Base-by-base conservation (phyloP, 306 rosid species). In the Sophora flavescens region DNA sequence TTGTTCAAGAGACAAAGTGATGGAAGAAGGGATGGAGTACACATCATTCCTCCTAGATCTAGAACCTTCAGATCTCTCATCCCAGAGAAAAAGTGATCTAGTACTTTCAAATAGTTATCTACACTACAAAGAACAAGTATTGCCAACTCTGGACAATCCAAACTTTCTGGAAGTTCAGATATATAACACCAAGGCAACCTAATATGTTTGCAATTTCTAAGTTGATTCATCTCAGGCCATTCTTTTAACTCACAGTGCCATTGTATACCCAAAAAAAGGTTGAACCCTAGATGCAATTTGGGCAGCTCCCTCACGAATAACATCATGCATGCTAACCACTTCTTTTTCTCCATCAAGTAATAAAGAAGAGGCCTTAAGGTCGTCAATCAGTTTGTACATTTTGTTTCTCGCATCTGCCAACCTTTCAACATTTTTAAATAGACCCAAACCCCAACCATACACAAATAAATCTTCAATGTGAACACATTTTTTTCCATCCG, bases 271-370 rank as follows among this genome's bases (percentile, higher is more conserved):
- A 0, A 8, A 75, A 51, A 5, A 57, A 8, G 15, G 53, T 12
- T 51, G n/a, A 41, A 7, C 26, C 8, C 13, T 53, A 4, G 61
- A 41, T 2, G 73, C 66, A 14, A 64, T 38, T n/a, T 8, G n/a
- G 13, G 5, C 3, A 6, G 72, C 73, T 2, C n/a, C 32, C 0
- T 64, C 56, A 3, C 45, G 18, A 2, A 64, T 38, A 9, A 36
- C 8, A 39, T 76, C 65, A 64, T 76, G 80, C 65, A 76, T 64
- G 52, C 5, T 6, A 8, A 76, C 14, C 3, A 3, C 2, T 22
- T 45, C 10, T 1, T 6, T 4, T 12, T 58, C 17, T 1, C 3
- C 32, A 0, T 73, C 68, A 44, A 59, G 30, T 8, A 73, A 26
- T 14, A 73, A 44, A 16, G 47, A 42, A 39, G 57, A 53, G 13